Evolutionary conservation across 1,284 basidiomycete species (phyloP), one percentile per base, ranked within the genome.

Genomic region (Ganoderma meredithae): DNA sequence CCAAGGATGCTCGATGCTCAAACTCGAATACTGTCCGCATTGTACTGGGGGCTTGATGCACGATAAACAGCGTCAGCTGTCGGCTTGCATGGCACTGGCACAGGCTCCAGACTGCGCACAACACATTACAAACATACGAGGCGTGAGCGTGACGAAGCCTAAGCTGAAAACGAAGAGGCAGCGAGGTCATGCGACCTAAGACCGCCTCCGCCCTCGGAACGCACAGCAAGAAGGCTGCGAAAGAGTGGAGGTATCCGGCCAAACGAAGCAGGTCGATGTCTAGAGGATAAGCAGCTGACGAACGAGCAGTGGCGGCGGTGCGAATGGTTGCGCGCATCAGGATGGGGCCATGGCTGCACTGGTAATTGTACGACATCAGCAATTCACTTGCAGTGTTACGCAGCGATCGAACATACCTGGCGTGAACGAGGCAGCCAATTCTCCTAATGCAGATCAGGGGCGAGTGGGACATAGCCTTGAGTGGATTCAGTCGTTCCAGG

Each of bases 401-500:
- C 39, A 13, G 4, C 13, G 5, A 39, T 25, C 31, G 15, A 36
- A 3, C 7, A 9, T 36, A 36, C 36, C 36, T 36, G 9, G 36
- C 33, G 17, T 17, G 33, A 39, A 19, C 39, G 17, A n/a, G n/a
- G 39, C 58, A 60, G 22, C 22, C 36, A 27, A 33, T 22, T 39
- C 53, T 55, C 31, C 53, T 15, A 19, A 7, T 9, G 17, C n/a
- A 6, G 17, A 55, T 4, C 10, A 13, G 17, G 15, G 52, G 52
- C 27, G 13, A 55, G 13, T 19, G 31, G 1, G 52, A 19, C 27
- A 25, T 31, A 25, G 4, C 27, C 27, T 27, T 13, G 15, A 27
- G 22, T 12, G 13, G 27, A 1, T 55, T 73, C 70, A 84, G 69
- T 85, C 82, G 70, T 94, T 93, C 93, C 93, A 95, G n/a, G 89